Evolutionary conservation across 192 early-diverging fungal species (phyloP), one percentile per base, ranked within the genome.

Genomic region (Linnemannia schmuckeri): DNA sequence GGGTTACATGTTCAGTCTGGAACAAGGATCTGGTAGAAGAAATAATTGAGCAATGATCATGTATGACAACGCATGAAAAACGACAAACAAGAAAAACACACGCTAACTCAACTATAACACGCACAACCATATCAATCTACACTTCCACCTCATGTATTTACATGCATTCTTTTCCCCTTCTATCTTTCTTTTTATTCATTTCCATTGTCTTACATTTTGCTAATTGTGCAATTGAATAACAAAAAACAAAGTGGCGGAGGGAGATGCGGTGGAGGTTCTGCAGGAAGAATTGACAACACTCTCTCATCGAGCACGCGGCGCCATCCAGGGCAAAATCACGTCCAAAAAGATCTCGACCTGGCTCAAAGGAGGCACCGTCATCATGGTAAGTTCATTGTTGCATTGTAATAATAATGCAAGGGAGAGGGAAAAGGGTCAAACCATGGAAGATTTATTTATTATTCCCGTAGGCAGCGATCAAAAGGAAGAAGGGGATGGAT

Each of bases 301-400:
- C 27, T 76, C 83, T 1, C 74, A 69, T 44, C 37, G 44, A 27
- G 75, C 79, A 41, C 68, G 74, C 40, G 35, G 61, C 44, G n/a
- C 79, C 17, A 80, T 86, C 18, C 77, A 75, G 73, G 78, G 70
- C 70, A 86, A 86, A 49, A 77, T 80, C 74, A 86, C 79, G 4
- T 86, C 83, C n/a, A 86, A 86, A 47, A 86, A 80, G 61, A 86
- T 86, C 24, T 68, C 75, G 13, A 77, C 63, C 46, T 86, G 78
- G 78, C 78, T 86, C 40, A 86, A 80, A 57, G 83, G 74, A 30
- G 42, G 20, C 20, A 70, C 24, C 17, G 61, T 66, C 61, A 66
- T 66, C 61, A 66, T 41, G 46, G 37, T 44, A 40, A 44, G 54
- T 24, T 68, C 27, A 46, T 42, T 22, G 47, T 6, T 30, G 37